These are phyloP conservation scores for Chlamydomonas schloesseri DNA, from an alignment of 139 green algal species.

Conservation along the genomic window DNA sequence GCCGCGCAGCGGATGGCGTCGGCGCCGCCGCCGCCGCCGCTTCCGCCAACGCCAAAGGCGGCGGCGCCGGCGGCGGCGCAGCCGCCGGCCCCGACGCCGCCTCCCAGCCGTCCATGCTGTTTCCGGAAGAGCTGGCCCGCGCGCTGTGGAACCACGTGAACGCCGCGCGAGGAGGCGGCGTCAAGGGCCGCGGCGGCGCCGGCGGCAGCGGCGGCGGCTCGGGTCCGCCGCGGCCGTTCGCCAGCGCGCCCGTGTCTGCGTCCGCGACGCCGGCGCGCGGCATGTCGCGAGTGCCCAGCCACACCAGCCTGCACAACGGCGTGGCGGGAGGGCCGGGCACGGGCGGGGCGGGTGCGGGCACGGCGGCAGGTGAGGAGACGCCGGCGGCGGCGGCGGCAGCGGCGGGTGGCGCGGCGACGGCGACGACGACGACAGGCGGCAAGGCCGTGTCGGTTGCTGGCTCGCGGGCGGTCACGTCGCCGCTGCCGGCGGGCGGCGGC, in stretches of 20 bases:
- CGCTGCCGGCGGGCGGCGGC: neutral
- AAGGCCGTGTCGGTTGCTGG: neutral
- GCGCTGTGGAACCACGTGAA: neutral
- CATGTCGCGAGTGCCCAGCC: neutral
- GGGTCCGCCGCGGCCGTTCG: neutral
- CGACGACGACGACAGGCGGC: neutral
- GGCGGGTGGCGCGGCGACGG: neutral
- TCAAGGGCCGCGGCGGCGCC: neutral
- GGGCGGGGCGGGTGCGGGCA: neutral
- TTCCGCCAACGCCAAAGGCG: no score
- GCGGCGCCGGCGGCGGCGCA: no score
- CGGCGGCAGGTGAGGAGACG: neutral
- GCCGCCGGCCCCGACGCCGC: conserved; percentile 2
- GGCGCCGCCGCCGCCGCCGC: no score
- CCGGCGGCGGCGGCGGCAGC: neutral
- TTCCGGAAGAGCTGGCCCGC: conserved; percentile 15
- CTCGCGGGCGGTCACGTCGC: neutral
- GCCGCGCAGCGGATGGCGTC: no score
- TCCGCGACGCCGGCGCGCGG: neutral
- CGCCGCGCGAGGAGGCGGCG: neutral
- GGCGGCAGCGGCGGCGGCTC: neutral
- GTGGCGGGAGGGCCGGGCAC: neutral
- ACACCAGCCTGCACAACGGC: conserved; percentile 11
- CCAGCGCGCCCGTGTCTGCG: neutral
- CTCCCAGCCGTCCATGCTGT: conserved; percentile 12